A percentile compares a stretch with the other conserved stretches of the same genome.
phyloP scores from a whole-genome alignment of 352 stramenopile species.

The Globisporangium uncinulatum region DNA sequence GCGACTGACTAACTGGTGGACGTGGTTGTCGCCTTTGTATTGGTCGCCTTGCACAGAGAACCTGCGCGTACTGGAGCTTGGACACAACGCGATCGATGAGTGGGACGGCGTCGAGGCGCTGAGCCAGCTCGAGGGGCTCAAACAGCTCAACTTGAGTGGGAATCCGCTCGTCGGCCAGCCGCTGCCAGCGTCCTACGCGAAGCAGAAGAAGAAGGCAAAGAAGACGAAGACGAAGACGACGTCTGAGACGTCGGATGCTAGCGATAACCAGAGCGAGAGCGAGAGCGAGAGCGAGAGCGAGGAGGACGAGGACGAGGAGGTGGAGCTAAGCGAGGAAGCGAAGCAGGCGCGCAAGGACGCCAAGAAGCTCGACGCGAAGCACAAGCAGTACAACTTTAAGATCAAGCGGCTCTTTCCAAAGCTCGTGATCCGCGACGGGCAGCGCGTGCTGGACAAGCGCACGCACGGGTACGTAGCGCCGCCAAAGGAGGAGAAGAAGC shows the following conservation, averaged over 20 bases:
- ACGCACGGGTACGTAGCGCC: conserved; percentile 77
- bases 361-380: conserved; percentile 67
- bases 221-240: conserved; percentile 15
- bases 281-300: conserved; percentile 6
- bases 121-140: conserved; percentile 49
- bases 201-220: conserved; percentile 16
- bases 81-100: conserved; percentile 79
- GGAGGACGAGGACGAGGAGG: conserved; percentile 18
- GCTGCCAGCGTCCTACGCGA: conserved; percentile 15
- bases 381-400: conserved; percentile 88
- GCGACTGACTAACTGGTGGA: too few species aligned
- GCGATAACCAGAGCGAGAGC: conserved; percentile 13
- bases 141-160: conserved; percentile 74
- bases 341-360: conserved; percentile 51
- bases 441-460: conserved; percentile 75
- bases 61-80: conserved; percentile 75
- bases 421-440: conserved; percentile 72
- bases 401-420: conserved; percentile 83
- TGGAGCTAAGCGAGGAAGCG: conserved; percentile 36
- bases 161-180: conserved; percentile 71
- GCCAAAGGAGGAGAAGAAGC: conserved; percentile 53
- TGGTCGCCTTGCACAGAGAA: conserved; percentile 33
- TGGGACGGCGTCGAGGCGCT: conserved; percentile 72
- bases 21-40: neutral
- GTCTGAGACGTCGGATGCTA: neutral